These are phyloP conservation scores for Ascochyta fabae DNA, from an alignment of 2,329 filamentous ascomycete species.

Conservation along the genomic window DNA sequence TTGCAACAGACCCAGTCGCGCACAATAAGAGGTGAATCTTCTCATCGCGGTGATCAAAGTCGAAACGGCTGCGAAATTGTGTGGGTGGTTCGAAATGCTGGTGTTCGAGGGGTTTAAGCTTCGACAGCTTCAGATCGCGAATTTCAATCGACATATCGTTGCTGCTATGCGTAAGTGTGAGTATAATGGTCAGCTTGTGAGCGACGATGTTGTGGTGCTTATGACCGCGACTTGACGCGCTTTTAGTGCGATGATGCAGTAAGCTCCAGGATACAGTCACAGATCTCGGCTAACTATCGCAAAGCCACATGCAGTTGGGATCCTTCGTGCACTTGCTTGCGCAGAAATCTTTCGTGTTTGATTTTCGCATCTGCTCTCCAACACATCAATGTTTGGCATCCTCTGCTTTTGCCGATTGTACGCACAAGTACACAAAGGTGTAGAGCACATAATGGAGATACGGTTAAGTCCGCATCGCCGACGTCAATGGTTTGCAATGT, in stretches of 20 bases:
- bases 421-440: not conserved
- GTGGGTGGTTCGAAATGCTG: constrained; percentile 27
- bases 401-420: not conserved
- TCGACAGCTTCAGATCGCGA: constrained; percentile 35
- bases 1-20: constrained; percentile 79
- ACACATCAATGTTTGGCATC: not conserved
- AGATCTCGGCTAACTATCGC: constrained; percentile 16
- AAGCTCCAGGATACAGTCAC: constrained; percentile 5
- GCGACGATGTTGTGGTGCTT: constrained; percentile 17
- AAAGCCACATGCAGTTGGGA: constrained; percentile 7
- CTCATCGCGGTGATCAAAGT: constrained; percentile 37
- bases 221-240: not conserved
- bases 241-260: constrained; percentile 15
- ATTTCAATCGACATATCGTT: constrained; percentile 34
- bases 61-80: constrained; percentile 24
- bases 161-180: constrained; percentile 1
- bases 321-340: not conserved
- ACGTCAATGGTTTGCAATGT: not conserved
- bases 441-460: not conserved
- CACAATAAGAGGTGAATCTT: constrained; percentile 68
- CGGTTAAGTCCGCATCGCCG: constrained; percentile 3
- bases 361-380: not conserved
- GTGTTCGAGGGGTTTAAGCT: constrained; percentile 36
- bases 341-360: not conserved
- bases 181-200: constrained; percentile 1